A percentile compares a stretch with the other conserved stretches of the same genome.
Conservation (phyloP, 768 basidiomycete genomes). For the Hericium coralloides region DNA sequence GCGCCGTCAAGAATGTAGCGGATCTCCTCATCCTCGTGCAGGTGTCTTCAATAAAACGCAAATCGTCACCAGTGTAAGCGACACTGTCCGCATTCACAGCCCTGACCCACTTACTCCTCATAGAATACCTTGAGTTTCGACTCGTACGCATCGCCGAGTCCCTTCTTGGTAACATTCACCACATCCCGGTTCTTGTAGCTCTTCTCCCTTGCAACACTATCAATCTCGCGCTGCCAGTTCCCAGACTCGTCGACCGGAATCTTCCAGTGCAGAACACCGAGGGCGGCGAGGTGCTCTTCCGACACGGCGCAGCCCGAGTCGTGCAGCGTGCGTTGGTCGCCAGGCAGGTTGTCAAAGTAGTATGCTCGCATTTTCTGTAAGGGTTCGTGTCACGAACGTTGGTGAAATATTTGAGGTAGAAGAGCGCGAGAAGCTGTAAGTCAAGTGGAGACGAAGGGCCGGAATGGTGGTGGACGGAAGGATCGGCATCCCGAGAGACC, state of each 20-base stretch:
- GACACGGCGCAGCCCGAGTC: conserved; percentile 55
- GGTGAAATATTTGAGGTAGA: background rate
- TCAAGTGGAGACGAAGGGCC: too few relatives aligned
- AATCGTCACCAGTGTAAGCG: background rate
- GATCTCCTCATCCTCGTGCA: conserved; percentile 96
- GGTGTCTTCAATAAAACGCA: conserved; percentile 41
- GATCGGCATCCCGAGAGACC: too few relatives aligned
- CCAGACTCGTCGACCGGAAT: conserved; percentile 48
- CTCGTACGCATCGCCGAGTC: conserved; percentile 77
- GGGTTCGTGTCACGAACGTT: background rate
- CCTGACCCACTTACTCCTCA: conserved; percentile 44
- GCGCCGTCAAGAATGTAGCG: conserved; percentile 77
- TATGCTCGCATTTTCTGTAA: conserved; percentile 53
- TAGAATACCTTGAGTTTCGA: conserved; percentile 75
- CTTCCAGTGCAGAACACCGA: conserved; percentile 61
- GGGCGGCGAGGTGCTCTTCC: conserved; percentile 35
- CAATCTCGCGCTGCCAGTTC: conserved; percentile 40
- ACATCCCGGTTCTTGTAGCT: conserved; percentile 79
- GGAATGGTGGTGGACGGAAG: too few relatives aligned
- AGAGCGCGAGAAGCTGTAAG: too few relatives aligned
- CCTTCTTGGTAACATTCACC: conserved; percentile 69
- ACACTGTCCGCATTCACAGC: background rate
- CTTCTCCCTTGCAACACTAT: conserved; percentile 55
- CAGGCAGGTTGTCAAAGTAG: conserved; percentile 65
- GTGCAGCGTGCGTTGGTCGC: conserved; percentile 76